phyloP scores from a whole-genome alignment of 2,329 filamentous ascomycete species.

The Plenodomus tracheiphilus region DNA sequence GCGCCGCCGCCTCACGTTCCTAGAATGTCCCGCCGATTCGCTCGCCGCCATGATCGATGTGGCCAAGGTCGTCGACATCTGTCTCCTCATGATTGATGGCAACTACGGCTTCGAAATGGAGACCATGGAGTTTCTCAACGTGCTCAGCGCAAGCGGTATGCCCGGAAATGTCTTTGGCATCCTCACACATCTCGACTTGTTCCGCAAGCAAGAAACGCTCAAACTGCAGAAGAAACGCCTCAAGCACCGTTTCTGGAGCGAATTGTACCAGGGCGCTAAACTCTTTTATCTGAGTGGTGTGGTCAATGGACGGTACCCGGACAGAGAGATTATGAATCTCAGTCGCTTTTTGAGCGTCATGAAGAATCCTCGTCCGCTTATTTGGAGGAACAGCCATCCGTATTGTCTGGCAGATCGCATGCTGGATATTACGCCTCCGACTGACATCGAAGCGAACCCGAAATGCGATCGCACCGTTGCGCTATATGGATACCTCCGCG shows the following conservation, averaged over 20 bases:
- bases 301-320: constrained; percentile 93
- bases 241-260: constrained; percentile 95
- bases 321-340: constrained; percentile 93
- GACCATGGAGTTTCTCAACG: constrained; percentile 98
- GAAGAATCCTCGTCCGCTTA: constrained; percentile 96
- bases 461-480: constrained; percentile 91
- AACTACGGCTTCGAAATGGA: constrained; percentile 99
- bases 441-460: constrained; percentile 81
- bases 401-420: constrained; percentile 94
- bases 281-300: constrained; percentile 96
- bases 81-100: constrained; percentile 96
- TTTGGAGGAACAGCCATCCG: constrained; percentile 96
- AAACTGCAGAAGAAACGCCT: constrained; percentile 94
- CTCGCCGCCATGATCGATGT: constrained; percentile 96
- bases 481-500: constrained; percentile 89
- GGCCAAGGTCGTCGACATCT: constrained; percentile 95
- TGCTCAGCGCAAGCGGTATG: constrained; percentile 93
- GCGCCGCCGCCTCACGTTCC: constrained; percentile 88
- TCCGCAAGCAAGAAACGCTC: constrained; percentile 88
- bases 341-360: constrained; percentile 96
- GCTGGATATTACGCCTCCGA: constrained; percentile 91
- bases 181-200: constrained; percentile 92
- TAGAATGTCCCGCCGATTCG: constrained; percentile 94
- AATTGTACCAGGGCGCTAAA: constrained; percentile 95
- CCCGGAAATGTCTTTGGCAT: constrained; percentile 98